Evolutionary conservation across 805 yeast species (phyloP), one percentile per base, ranked within the genome.

Genomic region (baker's yeast (Saccharomyces cerevisiae)): DNA sequence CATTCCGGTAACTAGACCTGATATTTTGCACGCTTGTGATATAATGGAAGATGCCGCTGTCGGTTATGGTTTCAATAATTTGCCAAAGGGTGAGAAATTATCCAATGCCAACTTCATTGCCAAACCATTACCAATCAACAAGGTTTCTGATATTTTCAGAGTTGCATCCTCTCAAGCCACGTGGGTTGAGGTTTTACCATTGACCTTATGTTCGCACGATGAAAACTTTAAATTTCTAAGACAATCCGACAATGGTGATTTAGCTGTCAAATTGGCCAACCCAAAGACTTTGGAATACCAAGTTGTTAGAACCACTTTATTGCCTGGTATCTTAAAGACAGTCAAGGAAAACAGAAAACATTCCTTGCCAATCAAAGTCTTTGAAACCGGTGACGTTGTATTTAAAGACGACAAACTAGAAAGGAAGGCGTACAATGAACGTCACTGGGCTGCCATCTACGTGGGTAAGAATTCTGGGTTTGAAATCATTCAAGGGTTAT

Each of bases 1-100:
- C 41, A 82, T 94, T 56, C 99, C 99, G 59, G 85, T 89, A 65
- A 94, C 99, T 41, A 87, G 99, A 77, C 84, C 98, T 10, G 99
- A 94, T 73, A 81, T 94, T 58, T 78, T 94, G 66, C 99, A 94
- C 73, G 96, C 89, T 70, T 92, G 98, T 79, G 99, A 94, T 73
- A 85, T 94, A 61, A 88, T 94, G 96, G 99, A 94, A 73, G 99
- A 94, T 72, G 96, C 92, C 50, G 99, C 97, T 49, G 86, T 94
- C 67, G 95, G 89, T 30, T 94, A 89, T 69, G 99, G 99, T 55
- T 94, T 86, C 78, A 87, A 91, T 74, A 89, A 88, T 69, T 79
- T 94, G 67, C 80, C 79, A 59, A 89, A 85, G 73, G 83, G 94
- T 51, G 80, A 80, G 60, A 89, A 94, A 66, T 80, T 89, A 60